These are phyloP conservation scores for Sinapis alba DNA, from an alignment of 441 rosid species.

Conservation along the genomic window DNA sequence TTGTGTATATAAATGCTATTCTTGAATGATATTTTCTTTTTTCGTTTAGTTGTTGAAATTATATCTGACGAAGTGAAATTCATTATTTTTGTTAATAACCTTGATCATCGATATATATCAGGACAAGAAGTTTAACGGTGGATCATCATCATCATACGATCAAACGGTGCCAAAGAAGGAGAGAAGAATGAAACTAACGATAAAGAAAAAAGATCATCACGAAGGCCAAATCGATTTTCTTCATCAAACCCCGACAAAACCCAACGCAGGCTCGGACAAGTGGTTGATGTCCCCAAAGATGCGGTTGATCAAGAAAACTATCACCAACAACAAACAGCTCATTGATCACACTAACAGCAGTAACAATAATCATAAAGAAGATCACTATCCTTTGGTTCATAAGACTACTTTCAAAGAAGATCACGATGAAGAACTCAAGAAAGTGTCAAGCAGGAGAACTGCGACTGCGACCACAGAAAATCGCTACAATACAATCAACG, in stretches of 20 bases:
- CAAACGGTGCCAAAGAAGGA: constrained; percentile 38
- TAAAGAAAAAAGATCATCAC: constrained; percentile 49
- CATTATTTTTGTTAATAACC: not conserved
- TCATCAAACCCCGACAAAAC: constrained; percentile 35
- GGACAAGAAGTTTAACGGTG: constrained; percentile 47
- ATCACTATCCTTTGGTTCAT: constrained; percentile 17
- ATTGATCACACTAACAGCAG: constrained; percentile 5
- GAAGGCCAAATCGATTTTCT: constrained; percentile 43
- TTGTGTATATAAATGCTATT: not conserved
- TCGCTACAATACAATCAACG: constrained; percentile 37
- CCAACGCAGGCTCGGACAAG: constrained; percentile 40
- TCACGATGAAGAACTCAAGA: constrained; percentile 27
- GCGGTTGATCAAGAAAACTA: constrained; percentile 82
- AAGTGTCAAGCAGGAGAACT: constrained; percentile 32
- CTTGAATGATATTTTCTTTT: not conserved
- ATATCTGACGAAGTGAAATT: not conserved
- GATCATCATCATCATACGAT: constrained; percentile 47
- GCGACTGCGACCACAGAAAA: constrained; percentile 24
- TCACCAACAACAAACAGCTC: constrained; percentile 38
- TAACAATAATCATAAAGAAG: not conserved
- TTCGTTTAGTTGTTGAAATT: not conserved
- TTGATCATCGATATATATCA: constrained; percentile 30
- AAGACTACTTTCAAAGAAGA: constrained; percentile 39
- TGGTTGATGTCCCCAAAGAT: constrained; percentile 84
- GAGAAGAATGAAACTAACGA: constrained; percentile 45